Conservation (phyloP, 768 basidiomycete species). For the Rhodosporidiobolus sp. region DNA sequence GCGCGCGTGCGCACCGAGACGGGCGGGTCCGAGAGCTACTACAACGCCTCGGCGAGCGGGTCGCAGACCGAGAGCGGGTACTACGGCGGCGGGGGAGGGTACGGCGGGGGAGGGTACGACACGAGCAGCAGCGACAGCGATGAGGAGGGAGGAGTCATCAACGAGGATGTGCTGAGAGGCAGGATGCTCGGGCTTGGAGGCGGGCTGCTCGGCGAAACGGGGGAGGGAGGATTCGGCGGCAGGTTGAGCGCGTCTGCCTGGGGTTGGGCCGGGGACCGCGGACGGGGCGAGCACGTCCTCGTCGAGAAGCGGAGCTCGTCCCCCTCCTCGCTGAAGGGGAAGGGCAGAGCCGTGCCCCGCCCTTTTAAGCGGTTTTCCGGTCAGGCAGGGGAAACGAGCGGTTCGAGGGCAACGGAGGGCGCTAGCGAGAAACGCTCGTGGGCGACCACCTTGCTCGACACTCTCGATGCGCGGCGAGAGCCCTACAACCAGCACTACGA, state of each 20-base stretch:
- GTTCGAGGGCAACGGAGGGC: background rate
- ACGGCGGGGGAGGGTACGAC: conserved; percentile 4
- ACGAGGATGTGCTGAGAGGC: background rate
- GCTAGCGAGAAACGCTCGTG: conserved; percentile 11
- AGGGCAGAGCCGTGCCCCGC: background rate
- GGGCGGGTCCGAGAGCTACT: conserved; percentile 25
- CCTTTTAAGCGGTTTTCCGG: background rate
- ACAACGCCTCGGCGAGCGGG: conserved; percentile 27
- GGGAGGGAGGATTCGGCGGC: background rate
- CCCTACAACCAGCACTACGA: background rate
- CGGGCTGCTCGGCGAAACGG: background rate
- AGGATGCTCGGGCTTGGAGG: background rate
- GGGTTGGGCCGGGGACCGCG: conserved; percentile 10
- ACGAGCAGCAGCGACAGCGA: conserved; percentile 18
- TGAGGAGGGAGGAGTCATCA: background rate
- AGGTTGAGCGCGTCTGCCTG: background rate
- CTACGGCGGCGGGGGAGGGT: no score
- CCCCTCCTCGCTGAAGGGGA: background rate
- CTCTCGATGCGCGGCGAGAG: conserved; percentile 16
- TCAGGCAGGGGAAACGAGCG: background rate
- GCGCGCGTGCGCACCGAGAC: background rate
- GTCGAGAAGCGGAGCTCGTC: conserved; percentile 26
- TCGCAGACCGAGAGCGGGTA: conserved; percentile 15
- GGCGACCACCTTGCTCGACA: conserved; percentile 29
- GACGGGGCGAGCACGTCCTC: conserved; percentile 35